phyloP scores from a whole-genome alignment of 2,329 filamentous ascomycete genomes.

The Xylaria hypoxylon region DNA sequence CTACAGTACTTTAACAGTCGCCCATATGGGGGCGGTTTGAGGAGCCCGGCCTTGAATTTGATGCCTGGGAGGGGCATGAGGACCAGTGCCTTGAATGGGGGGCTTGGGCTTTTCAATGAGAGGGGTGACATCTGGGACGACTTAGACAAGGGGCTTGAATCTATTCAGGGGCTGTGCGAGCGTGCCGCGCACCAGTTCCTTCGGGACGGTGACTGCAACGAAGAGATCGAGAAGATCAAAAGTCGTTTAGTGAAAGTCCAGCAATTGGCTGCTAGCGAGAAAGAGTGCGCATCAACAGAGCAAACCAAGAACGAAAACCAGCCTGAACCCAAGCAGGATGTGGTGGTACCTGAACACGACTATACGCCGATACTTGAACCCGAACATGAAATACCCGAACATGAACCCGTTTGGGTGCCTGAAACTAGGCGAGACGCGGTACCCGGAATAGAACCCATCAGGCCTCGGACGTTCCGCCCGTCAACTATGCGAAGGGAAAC shows the following conservation, averaged over 20 bases:
- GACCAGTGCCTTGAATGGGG: conserved; percentile 45
- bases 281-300: conserved; percentile 66
- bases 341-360: neutral
- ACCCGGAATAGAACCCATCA: conserved; percentile 47
- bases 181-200: conserved; percentile 89
- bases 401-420: conserved; percentile 9
- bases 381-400: conserved; percentile 8
- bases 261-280: conserved; percentile 69
- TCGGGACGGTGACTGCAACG: conserved; percentile 85
- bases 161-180: conserved; percentile 84
- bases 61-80: conserved; percentile 46
- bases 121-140: conserved; percentile 72
- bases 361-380: neutral
- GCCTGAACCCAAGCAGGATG: conserved; percentile 12
- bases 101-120: conserved; percentile 47
- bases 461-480: conserved; percentile 63
- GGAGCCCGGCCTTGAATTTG: conserved; percentile 39
- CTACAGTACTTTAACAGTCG: conserved; percentile 56
- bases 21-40: conserved; percentile 51
- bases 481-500: conserved; percentile 65
- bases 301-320: conserved; percentile 52
- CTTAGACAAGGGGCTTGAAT: conserved; percentile 82
- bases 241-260: conserved; percentile 73
- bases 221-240: conserved; percentile 78
- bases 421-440: neutral